These are phyloP conservation scores for Colletotrichum lindemuthianum DNA, from an alignment of 2,329 filamentous ascomycete species.

Conservation along the genomic window DNA sequence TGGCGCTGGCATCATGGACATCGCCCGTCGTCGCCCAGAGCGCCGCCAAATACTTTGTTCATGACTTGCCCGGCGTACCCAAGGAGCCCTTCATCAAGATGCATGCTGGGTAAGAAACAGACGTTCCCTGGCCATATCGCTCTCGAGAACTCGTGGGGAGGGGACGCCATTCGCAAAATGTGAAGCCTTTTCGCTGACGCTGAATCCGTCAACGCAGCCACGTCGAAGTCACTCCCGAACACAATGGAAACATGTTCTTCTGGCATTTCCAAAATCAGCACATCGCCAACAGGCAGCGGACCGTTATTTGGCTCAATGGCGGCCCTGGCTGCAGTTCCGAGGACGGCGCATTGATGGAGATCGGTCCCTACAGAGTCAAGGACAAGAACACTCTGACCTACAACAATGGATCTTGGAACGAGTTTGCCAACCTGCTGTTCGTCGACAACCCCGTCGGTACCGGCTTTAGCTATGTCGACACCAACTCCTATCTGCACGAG, in stretches of 20 bases:
- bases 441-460: constrained; percentile 98
- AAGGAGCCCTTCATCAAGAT: constrained; percentile 84
- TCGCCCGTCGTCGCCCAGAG: constrained; percentile 44
- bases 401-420: constrained; percentile 97
- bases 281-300: constrained; percentile 89
- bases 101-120: constrained; percentile 88
- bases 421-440: constrained; percentile 96
- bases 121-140: background rate
- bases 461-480: constrained; percentile 95
- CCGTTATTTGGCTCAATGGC: constrained; percentile 96
- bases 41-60: constrained; percentile 87
- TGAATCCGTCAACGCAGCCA: constrained; percentile 70
- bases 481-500: constrained; percentile 85
- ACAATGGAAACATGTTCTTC: constrained; percentile 96
- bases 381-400: constrained; percentile 76
- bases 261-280: constrained; percentile 98
- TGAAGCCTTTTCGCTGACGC: constrained; percentile 39
- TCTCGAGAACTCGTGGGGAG: background rate
- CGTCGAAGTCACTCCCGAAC: constrained; percentile 85
- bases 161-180: background rate
- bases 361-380: constrained; percentile 90
- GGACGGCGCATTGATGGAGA: constrained; percentile 95
- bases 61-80: constrained; percentile 84
- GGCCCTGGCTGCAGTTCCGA: constrained; percentile 97
- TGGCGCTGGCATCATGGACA: constrained; percentile 55